Evolutionary conservation across 768 basidiomycete species (phyloP), one percentile per base, ranked within the genome.

Genomic region (Mycena filopes): DNA sequence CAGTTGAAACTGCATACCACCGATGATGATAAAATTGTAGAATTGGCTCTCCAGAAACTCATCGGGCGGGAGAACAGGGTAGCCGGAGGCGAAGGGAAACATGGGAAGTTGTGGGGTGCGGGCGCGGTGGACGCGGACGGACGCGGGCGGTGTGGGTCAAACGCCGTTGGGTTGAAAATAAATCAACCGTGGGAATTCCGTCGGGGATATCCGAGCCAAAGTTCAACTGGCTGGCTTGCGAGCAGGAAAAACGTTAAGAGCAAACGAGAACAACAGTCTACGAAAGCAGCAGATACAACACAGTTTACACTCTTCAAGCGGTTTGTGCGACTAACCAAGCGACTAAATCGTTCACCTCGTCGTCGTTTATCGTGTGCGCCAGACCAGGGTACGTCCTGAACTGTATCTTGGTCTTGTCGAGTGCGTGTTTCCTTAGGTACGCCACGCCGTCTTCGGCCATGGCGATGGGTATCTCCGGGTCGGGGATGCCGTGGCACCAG

Each of bases 401-500:
- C 11, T 63, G 45, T 29, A 79, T 45, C 63, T 62, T 56, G 28
- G 78, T 45, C 65, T 62, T 55, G 28, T 79, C 69, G 18, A 69
- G 65, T 25, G 79, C 58, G n/a, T 63, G 62, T 20, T 73, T 64
- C 11, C 73, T 69, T 23, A 83, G 64, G 62, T 80, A 83, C 4
- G 68, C 41, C 15, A 75, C 69, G 6, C 74, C 73, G 41, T 80
- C 77, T 50, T 79, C 69, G 2, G 72, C 81, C 55, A 74, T 72
- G 9, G 72, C 67, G 5, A 77, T 59, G 9, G 83, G 82, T 29
- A 84, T 79, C 29, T 80, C 77, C 0, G 26, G 38, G 59, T 84
- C 83, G 7, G 71, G 70, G 33, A 46, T 71, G 21, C 83, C 83
- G 55, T 83, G 81, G 15, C 78, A 80, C 79, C 81, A 83, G 45